phyloP scores from a whole-genome alignment of 805 yeast genomes.

The Barnettozyma californica region DNA sequence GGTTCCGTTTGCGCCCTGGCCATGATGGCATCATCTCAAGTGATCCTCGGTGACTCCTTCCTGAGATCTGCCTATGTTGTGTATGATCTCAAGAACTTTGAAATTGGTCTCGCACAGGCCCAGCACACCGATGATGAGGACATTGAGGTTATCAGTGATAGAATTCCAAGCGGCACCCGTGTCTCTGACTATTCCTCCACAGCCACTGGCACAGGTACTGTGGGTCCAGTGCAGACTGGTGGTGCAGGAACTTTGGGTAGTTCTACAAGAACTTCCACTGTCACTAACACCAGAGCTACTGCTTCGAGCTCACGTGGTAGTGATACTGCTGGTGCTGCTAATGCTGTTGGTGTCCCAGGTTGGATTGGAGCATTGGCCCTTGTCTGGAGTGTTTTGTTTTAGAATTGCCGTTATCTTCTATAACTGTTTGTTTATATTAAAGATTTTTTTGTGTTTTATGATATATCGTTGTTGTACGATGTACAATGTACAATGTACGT shows the following conservation, averaged over 20 bases:
- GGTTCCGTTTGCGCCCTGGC: constrained; percentile 10
- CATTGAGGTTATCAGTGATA: constrained; percentile 38
- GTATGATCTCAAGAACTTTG: constrained; percentile 44
- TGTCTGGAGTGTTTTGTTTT: background rate
- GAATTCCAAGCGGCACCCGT: constrained; percentile 46
- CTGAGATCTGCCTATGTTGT: constrained; percentile 48
- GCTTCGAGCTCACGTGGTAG: background rate
- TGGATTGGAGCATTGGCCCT: background rate
- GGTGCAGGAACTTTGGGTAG: background rate
- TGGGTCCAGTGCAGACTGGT: background rate
- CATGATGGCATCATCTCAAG: constrained; percentile 17
- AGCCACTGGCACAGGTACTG: constrained; percentile 26
- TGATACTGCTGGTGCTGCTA: background rate
- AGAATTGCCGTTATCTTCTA: background rate
- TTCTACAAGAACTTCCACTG: background rate
- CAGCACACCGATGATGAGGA: constrained; percentile 30
- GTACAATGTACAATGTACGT: too few species aligned
- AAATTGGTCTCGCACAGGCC: constrained; percentile 44
- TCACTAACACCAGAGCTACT: background rate
- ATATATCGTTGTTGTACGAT: too few species aligned
- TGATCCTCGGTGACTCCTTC: constrained; percentile 36
- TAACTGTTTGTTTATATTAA: too few species aligned
- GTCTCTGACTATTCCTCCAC: constrained; percentile 41
- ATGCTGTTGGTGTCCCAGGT: background rate
- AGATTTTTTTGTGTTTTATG: too few species aligned